These are phyloP conservation scores for Pilasporangium apinafurcum DNA, from an alignment of 352 stramenopile genomes.

Conservation along the genomic window DNA sequence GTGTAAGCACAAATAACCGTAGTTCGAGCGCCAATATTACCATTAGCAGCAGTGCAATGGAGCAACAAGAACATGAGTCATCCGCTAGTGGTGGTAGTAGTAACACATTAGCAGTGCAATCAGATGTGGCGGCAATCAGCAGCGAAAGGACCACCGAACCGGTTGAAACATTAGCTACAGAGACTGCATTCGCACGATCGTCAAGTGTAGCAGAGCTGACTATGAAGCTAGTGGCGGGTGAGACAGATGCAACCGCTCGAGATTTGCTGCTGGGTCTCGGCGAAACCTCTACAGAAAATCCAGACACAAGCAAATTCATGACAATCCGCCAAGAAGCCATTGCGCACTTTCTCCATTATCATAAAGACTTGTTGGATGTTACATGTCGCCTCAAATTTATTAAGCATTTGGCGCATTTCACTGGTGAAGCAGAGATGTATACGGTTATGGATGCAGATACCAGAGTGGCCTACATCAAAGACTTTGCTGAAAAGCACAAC, in stretches of 20 bases:
- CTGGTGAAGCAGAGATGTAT: slow-evolving; percentile 37
- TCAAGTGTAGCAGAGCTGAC: too few species aligned
- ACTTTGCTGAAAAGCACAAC: slow-evolving; percentile 13
- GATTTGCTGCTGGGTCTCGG: slow-evolving; percentile 7
- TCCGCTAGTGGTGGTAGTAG: too few species aligned
- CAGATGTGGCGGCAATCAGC: too few species aligned
- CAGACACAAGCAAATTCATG: slow-evolving; percentile 1
- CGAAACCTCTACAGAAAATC: slow-evolving; percentile 3
- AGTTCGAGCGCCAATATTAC: too few species aligned
- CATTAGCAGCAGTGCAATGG: too few species aligned
- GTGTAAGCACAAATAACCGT: too few species aligned
- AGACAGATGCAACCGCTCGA: slow-evolving; percentile 1
- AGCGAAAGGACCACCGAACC: too few species aligned
- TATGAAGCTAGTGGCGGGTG: too few species aligned
- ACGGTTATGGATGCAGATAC: slow-evolving; percentile 39
- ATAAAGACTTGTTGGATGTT: slow-evolving; percentile 24
- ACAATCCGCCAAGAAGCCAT: slow-evolving; percentile 24
- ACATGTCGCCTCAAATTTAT: slow-evolving; percentile 25
- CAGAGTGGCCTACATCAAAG: slow-evolving; percentile 37
- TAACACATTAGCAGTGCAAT: too few species aligned
- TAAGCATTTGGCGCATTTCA: slow-evolving; percentile 24
- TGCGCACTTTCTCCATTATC: slow-evolving; percentile 31
- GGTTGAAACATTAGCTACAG: too few species aligned
- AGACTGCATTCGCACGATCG: too few species aligned
- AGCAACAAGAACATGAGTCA: too few species aligned